Conservation (phyloP, 2,329 filamentous ascomycete genomes). For the Trichothecium sympodiale region DNA sequence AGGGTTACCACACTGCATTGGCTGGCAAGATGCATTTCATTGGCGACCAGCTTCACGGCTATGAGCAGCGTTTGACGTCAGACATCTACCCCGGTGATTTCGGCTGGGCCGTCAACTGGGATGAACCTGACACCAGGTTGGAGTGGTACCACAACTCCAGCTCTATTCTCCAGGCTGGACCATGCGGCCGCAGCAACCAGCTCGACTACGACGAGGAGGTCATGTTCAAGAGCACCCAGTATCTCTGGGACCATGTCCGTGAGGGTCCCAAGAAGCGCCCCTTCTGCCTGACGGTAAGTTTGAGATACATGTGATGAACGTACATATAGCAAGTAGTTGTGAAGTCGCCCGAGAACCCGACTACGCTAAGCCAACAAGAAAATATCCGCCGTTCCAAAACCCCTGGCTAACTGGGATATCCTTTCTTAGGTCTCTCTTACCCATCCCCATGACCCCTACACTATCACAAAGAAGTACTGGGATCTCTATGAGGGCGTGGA, state of each 20-base stretch:
- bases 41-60: constrained; percentile 87
- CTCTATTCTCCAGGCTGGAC: constrained; percentile 81
- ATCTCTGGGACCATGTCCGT: constrained; percentile 83
- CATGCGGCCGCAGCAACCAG: constrained; percentile 86
- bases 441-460: constrained; percentile 90
- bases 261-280: constrained; percentile 61
- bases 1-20: constrained; percentile 81
- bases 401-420: neutral
- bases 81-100: constrained; percentile 94
- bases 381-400: too few relatives aligned
- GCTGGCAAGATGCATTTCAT: constrained; percentile 98
- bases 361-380: neutral
- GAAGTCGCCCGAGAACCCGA: neutral
- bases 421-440: constrained; percentile 66
- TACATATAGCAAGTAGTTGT: neutral
- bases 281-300: constrained; percentile 64
- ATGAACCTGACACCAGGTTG: constrained; percentile 71
- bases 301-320: neutral
- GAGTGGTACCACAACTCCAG: constrained; percentile 98
- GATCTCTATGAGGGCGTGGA: constrained; percentile 83
- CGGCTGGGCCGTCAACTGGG: constrained; percentile 94
- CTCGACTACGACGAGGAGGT: constrained; percentile 94
- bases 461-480: constrained; percentile 90
- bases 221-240: constrained; percentile 84
- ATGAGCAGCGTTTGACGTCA: constrained; percentile 83